Percentiles rank a stretch among this genome's conserved stretches.
These are phyloP conservation scores for Suhomyces sp. DNA, from an alignment of 805 yeast species.

Conservation along the genomic window DNA sequence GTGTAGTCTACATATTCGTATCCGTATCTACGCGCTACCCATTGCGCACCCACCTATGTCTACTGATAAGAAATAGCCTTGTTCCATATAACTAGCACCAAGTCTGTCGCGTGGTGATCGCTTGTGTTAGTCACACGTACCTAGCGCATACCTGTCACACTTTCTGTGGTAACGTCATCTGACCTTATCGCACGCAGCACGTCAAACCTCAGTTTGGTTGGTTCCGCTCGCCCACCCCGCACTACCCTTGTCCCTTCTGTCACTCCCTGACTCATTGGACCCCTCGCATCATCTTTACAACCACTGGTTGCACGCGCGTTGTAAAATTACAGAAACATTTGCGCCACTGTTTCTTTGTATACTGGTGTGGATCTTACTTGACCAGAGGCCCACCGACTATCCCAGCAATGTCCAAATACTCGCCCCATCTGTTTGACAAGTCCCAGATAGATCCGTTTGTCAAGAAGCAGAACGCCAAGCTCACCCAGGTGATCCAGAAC, in stretches of 20 bases:
- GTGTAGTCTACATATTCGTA: neutral
- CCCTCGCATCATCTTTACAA: neutral
- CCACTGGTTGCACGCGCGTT: neutral
- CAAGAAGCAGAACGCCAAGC: slow-evolving; percentile 29
- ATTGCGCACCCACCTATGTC: neutral
- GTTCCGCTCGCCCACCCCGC: neutral
- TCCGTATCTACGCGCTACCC: neutral
- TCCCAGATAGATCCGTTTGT: slow-evolving; percentile 10
- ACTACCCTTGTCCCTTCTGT: neutral
- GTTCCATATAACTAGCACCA: neutral
- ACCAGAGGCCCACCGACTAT: neutral
- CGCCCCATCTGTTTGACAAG: neutral
- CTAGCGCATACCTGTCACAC: neutral
- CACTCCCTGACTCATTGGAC: neutral
- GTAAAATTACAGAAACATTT: neutral
- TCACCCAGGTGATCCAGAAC: slow-evolving; percentile 49
- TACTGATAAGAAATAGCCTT: neutral
- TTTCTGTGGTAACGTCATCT: neutral
- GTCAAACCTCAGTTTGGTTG: neutral
- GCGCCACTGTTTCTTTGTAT: neutral
- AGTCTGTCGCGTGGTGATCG: neutral
- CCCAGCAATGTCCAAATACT: neutral
- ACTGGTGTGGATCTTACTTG: neutral
- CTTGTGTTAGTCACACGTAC: neutral
- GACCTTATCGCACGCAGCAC: neutral